Conservation (phyloP, 140 eudicot species). For the Cichorium intybus region DNA sequence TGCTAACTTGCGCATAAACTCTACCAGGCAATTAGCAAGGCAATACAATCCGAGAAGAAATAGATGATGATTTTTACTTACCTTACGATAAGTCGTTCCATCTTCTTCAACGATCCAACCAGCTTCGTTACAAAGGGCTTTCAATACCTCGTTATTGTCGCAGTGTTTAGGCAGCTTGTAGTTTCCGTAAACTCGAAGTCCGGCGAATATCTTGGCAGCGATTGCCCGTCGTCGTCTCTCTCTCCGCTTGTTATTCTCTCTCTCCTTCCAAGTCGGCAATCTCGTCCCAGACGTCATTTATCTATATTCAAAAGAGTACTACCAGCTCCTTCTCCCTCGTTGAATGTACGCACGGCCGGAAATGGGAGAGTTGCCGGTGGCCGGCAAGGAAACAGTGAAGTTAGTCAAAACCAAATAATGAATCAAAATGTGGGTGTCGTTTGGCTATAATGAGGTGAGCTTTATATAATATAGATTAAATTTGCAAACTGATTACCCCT, state of each 20-base stretch:
- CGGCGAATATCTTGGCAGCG: conserved; percentile 93
- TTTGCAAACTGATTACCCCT: neutral
- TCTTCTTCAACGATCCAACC: conserved; percentile 94
- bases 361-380: conserved; percentile 11
- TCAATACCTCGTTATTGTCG: conserved; percentile 84
- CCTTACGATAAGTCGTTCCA: conserved; percentile 96
- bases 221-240: conserved; percentile 92
- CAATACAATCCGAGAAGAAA: neutral
- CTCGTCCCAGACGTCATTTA: conserved; percentile 72
- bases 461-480: neutral
- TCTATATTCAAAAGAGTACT: neutral
- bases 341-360: neutral
- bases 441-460: neutral
- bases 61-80: neutral
- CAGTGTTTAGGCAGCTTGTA: conserved; percentile 90
- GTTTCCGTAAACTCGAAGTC: conserved; percentile 73
- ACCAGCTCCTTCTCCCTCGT: neutral
- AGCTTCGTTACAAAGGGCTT: conserved; percentile 83
- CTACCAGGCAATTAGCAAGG: neutral
- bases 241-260: conserved; percentile 90
- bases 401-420: conserved; percentile 3
- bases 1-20: conserved; percentile 25
- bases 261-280: conserved; percentile 90
- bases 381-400: conserved; percentile 10
- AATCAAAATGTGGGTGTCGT: neutral